These are phyloP conservation scores for Citeromyces hawaiiensis DNA, from an alignment of 1,139 yeast species.

Conservation along the genomic window DNA sequence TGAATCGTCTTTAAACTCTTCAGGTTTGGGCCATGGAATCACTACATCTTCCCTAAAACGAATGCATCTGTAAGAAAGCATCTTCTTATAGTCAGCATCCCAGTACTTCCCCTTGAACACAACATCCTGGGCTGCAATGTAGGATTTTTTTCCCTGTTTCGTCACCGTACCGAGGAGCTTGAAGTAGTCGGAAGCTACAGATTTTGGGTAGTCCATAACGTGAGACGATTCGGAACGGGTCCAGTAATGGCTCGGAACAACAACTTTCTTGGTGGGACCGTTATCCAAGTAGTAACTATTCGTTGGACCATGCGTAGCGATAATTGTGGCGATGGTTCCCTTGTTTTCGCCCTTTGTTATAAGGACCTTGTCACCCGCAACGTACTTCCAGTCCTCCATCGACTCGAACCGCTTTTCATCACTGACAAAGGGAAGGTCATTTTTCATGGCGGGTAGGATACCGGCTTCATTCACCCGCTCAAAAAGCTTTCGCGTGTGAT, in stretches of 20 bases:
- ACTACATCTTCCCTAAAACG: constrained; percentile 49
- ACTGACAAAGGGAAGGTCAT: constrained; percentile 17
- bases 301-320: constrained; percentile 28
- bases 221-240: constrained; percentile 61
- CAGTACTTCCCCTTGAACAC: constrained; percentile 54
- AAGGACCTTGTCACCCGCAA: constrained; percentile 53
- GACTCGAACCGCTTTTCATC: constrained; percentile 22
- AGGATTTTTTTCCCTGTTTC: constrained; percentile 42
- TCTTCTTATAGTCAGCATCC: constrained; percentile 60
- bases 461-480: constrained; percentile 13
- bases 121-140: constrained; percentile 71
- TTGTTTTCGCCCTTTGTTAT: constrained; percentile 55
- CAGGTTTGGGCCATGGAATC: constrained; percentile 90
- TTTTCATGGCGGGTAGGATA: constrained; percentile 16
- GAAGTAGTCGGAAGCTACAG: constrained; percentile 51
- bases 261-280: constrained; percentile 36
- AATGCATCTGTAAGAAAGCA: constrained; percentile 71
- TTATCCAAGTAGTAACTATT: constrained; percentile 42
- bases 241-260: constrained; percentile 65
- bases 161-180: constrained; percentile 70
- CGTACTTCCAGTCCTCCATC: constrained; percentile 33
- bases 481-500: constrained; percentile 12
- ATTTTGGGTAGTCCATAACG: constrained; percentile 39
- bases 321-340: constrained; percentile 57
- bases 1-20: constrained; percentile 43